Percentiles rank a stretch among this genome's conserved stretches.
Evolutionary conservation across 306 rosid genomes (phyloP).

Genomic region (Quercus berberidifolia): DNA sequence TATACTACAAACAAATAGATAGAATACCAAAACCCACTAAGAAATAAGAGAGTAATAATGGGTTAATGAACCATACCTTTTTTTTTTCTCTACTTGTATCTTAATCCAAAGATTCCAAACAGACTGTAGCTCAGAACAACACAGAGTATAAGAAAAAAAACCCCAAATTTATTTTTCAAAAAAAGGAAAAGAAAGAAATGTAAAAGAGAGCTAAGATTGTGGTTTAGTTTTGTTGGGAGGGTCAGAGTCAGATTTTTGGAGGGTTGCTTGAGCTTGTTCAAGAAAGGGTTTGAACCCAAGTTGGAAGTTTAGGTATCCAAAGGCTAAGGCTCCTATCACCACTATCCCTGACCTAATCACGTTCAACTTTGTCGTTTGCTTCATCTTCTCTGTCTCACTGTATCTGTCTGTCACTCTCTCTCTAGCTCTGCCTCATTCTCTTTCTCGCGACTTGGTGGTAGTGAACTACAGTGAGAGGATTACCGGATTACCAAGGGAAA

Average conservation of each 20-base stretch:
- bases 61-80: background rate
- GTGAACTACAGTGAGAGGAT: background rate
- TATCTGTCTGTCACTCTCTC: background rate
- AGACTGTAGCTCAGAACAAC: background rate
- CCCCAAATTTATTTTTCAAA: too few relatives aligned
- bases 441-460: background rate
- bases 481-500: background rate
- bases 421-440: background rate
- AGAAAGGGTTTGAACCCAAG: conserved; percentile 78
- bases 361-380: conserved; percentile 45
- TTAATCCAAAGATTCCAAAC: background rate
- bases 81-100: background rate
- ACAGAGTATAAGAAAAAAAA: background rate
- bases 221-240: conserved; percentile 25
- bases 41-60: background rate
- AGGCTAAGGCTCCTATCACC: conserved; percentile 83
- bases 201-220: conserved; percentile 36
- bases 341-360: conserved; percentile 76
- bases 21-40: background rate
- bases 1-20: background rate
- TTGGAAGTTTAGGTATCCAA: conserved; percentile 69
- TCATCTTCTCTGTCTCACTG: conserved; percentile 20
- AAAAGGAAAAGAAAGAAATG: background rate
- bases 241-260: conserved; percentile 34
- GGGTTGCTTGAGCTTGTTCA: conserved; percentile 54